A percentile compares a stretch with the other conserved stretches of the same genome.
These are phyloP conservation scores for Leccinum olivaceopallidum DNA, from an alignment of 768 basidiomycete genomes.

Conservation along the genomic window DNA sequence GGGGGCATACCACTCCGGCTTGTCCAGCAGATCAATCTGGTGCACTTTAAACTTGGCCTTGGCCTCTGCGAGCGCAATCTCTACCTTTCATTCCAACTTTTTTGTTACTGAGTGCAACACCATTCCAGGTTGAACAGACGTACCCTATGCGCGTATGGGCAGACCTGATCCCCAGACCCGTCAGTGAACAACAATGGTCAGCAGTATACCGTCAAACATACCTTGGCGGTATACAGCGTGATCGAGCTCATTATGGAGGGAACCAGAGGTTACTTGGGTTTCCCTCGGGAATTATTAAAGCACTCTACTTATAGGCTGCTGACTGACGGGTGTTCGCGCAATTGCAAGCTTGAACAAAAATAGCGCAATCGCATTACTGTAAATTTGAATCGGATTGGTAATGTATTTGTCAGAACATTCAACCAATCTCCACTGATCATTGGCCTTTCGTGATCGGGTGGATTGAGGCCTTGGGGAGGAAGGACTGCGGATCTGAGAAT, in stretches of 20 bases:
- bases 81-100: constrained; percentile 37
- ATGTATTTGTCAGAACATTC: neutral
- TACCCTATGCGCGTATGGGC: constrained; percentile 62
- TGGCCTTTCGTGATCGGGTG: neutral
- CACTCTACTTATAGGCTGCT: constrained; percentile 4
- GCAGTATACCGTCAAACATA: constrained; percentile 17
- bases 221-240: constrained; percentile 51
- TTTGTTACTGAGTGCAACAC: neutral
- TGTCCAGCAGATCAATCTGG: constrained; percentile 62
- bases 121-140: constrained; percentile 3
- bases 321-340: neutral
- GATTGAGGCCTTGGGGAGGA: no score
- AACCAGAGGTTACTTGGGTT: neutral
- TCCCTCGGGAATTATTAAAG: neutral
- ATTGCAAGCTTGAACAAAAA: neutral
- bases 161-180: constrained; percentile 38
- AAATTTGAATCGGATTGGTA: neutral
- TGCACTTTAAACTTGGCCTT: constrained; percentile 48
- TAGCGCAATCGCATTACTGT: neutral
- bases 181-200: constrained; percentile 1
- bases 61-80: constrained; percentile 63
- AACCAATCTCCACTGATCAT: neutral
- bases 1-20: constrained; percentile 68
- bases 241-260: constrained; percentile 26
- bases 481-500: no score